Conservation (phyloP, 73 alveolate genomes). For the Paramecium primaurelia region DNA sequence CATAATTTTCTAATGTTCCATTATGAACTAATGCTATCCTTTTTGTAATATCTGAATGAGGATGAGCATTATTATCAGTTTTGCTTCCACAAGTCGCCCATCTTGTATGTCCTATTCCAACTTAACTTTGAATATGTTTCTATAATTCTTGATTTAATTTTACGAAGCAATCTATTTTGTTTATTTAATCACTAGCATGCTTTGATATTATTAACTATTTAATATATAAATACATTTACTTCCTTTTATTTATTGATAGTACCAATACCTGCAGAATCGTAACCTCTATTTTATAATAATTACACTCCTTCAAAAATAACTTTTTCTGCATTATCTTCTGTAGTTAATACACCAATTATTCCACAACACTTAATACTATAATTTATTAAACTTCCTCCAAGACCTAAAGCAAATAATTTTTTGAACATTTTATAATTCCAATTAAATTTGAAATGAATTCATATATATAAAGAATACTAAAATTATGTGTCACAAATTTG, state of each 20-base stretch:
- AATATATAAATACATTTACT: background rate
- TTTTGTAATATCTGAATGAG: slow-evolving; percentile 78
- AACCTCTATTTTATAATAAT: slow-evolving; percentile 82
- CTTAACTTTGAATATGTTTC: slow-evolving; percentile 64
- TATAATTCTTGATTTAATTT: slow-evolving; percentile 68
- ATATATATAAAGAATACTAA: background rate
- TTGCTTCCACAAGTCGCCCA: slow-evolving; percentile 92
- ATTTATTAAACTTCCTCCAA: background rate
- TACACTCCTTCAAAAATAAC: slow-evolving; percentile 78
- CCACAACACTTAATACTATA: slow-evolving; percentile 75
- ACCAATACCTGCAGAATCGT: slow-evolving; percentile 90
- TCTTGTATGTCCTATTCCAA: slow-evolving; percentile 92
- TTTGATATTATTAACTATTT: slow-evolving; percentile 67
- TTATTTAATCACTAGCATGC: slow-evolving; percentile 68
- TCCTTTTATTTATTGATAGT: slow-evolving; percentile 67
- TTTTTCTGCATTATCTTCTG: slow-evolving; percentile 73
- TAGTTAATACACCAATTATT: slow-evolving; percentile 82
- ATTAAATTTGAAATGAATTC: background rate
- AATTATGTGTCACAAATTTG: background rate
- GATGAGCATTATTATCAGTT: slow-evolving; percentile 90
- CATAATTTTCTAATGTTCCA: slow-evolving; percentile 82
- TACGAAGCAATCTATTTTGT: slow-evolving; percentile 82
- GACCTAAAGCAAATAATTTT: background rate
- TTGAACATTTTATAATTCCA: background rate
- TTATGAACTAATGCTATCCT: slow-evolving; percentile 82